Evolutionary conservation across 305 asterid genomes (phyloP), one percentile per base, ranked within the genome.

Genomic region (Fraxinus latifolia): DNA sequence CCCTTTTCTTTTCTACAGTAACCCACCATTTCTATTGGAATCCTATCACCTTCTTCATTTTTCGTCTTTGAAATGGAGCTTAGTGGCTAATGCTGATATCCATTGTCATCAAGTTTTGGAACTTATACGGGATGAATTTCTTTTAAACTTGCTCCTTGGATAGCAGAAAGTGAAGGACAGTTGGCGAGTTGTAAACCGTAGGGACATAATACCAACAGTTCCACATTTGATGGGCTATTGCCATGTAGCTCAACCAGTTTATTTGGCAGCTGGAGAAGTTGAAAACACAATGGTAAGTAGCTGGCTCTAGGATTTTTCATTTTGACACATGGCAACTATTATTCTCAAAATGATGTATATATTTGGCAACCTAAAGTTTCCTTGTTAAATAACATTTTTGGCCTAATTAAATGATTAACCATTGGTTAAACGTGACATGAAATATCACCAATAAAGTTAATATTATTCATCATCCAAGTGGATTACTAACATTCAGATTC

Each of bases 221-320:
- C 99, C 99, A 23, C 97, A 97, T 65, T 84, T 96, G 87, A 94
- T 96, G 99, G 99, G 99, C 84, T 94, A 96, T 86, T 94, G 97
- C 87, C 99, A 96, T 79, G 98, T 96, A 42, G 98, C 99, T 87
- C 97, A 94, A 75, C 99, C 99, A 4, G 88, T 96, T 83, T 96
- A 90, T 93, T 87, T 96, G 86, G 90, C 91, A 4, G 89, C 97
- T 58, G 89, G 95, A 83, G 90, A 87, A 87, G 86, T 87, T 53
- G 80, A 67, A 78, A 87, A 83, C 77, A 83, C 90, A n/a, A 14
- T 39, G 86, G 98, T 95, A 84, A 83, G 91, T 84, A 19, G 21
- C 76, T 21, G 31, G 19, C 77, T 79, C 72, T 71, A 78, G 17
- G 71, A 33, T 60, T 60, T 50, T 77, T 60, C 8, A 36, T 82